Percentiles rank a stretch among this genome's conserved stretches.
Conservation (phyloP, 2,329 filamentous ascomycete species). For the Alternaria panax region DNA sequence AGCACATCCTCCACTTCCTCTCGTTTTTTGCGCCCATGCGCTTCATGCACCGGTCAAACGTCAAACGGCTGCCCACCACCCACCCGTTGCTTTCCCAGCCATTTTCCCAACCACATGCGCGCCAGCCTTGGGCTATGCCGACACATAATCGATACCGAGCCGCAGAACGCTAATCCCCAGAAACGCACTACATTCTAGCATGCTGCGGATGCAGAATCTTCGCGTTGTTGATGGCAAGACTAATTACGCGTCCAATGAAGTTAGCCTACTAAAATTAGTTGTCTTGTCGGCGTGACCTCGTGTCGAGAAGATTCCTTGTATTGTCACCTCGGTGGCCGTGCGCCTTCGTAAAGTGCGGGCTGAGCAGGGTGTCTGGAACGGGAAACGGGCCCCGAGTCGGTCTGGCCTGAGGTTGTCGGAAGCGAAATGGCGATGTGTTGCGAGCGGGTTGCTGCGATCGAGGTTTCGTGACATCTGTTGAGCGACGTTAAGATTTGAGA, state of each 20-base stretch:
- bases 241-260: slow-evolving; percentile 28
- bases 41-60: slow-evolving; percentile 9
- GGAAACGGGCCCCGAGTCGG: slow-evolving; percentile 5
- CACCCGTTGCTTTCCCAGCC: slow-evolving; percentile 2
- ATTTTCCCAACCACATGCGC: slow-evolving; percentile 9
- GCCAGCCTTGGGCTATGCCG: neutral
- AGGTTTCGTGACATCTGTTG: neutral
- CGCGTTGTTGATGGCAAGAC: slow-evolving; percentile 6
- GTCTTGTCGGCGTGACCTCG: slow-evolving; percentile 13
- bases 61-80: slow-evolving; percentile 9
- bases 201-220: slow-evolving; percentile 3
- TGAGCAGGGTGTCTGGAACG: slow-evolving; percentile 13
- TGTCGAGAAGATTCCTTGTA: slow-evolving; percentile 17
- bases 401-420: slow-evolving; percentile 3
- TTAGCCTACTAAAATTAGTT: slow-evolving; percentile 22
- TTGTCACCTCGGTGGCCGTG: slow-evolving; percentile 4
- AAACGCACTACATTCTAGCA: neutral
- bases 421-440: slow-evolving; percentile 2
- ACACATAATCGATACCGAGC: slow-evolving; percentile 20
- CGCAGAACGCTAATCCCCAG: slow-evolving; percentile 10
- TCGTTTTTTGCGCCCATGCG: slow-evolving; percentile 1
- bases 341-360: slow-evolving; percentile 9
- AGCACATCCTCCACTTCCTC: slow-evolving; percentile 7
- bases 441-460: neutral
- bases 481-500: neutral